Evolutionary conservation across 106 monocot genomes (phyloP).

Genomic region (Xerophyta viscosa): DNA sequence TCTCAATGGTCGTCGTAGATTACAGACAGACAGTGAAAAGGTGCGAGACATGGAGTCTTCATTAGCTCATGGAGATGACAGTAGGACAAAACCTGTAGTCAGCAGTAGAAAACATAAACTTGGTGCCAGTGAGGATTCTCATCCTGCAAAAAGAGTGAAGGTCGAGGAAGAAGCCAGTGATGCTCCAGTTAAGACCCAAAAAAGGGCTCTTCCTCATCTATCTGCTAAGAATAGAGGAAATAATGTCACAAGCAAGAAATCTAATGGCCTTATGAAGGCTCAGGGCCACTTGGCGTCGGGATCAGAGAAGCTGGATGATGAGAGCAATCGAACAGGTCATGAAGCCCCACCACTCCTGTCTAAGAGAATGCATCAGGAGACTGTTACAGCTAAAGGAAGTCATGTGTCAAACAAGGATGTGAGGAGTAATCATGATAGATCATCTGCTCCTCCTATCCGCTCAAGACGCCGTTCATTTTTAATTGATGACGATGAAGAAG

Average conservation of each 20-base stretch:
- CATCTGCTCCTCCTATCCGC: slow-evolving; percentile 10
- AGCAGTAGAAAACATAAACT: slow-evolving; percentile 32
- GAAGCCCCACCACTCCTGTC: slow-evolving; percentile 15
- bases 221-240: slow-evolving; percentile 18
- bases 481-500: slow-evolving; percentile 54
- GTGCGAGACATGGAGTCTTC: slow-evolving; percentile 8
- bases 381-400: slow-evolving; percentile 2
- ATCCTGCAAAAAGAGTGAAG: slow-evolving; percentile 43
- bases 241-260: slow-evolving; percentile 13
- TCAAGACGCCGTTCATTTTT: slow-evolving; percentile 48
- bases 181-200: slow-evolving; percentile 14
- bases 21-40: slow-evolving; percentile 8
- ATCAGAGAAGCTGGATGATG: slow-evolving; percentile 3
- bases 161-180: slow-evolving; percentile 12
- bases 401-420: slow-evolving; percentile 8
- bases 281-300: slow-evolving; percentile 11
- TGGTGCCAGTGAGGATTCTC: slow-evolving; percentile 20
- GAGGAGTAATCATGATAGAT: slow-evolving; percentile 11
- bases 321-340: slow-evolving; percentile 1
- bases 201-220: slow-evolving; percentile 11
- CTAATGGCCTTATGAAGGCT: slow-evolving; percentile 9
- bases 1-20: slow-evolving; percentile 3
- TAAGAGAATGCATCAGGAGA: not conserved
- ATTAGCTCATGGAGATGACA: slow-evolving; percentile 14
- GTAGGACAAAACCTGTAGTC: slow-evolving; percentile 8